Evolutionary conservation across 768 basidiomycete species (phyloP).

Genomic region (Pleurotus citrinopileatus): DNA sequence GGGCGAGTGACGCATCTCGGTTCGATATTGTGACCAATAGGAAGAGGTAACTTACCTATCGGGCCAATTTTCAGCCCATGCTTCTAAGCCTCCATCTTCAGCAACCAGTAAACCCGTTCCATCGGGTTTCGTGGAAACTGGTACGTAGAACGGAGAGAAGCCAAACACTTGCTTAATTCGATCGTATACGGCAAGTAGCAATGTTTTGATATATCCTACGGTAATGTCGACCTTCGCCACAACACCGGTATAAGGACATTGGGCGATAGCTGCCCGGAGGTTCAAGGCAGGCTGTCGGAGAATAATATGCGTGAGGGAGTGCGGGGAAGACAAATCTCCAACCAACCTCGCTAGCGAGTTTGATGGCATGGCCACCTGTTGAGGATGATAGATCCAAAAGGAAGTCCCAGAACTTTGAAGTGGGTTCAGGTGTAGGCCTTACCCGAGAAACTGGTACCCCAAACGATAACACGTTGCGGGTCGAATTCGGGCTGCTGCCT

Average conservation of each 20-base stretch:
- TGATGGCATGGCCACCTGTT: slow-evolving; percentile 26
- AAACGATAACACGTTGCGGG: slow-evolving; percentile 25
- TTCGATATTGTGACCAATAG: not conserved
- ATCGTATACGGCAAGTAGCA: slow-evolving; percentile 19
- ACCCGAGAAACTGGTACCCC: slow-evolving; percentile 32
- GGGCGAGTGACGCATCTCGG: not conserved
- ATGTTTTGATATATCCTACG: slow-evolving; percentile 16
- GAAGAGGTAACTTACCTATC: slow-evolving; percentile 6
- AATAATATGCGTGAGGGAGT: no score
- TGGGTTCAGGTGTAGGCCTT: slow-evolving; percentile 1
- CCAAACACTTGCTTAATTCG: slow-evolving; percentile 22
- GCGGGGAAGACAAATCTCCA: no score
- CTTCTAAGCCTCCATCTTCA: slow-evolving; percentile 16
- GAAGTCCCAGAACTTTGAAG: not conserved
- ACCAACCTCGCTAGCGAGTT: slow-evolving; percentile 28
- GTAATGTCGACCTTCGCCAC: slow-evolving; percentile 2
- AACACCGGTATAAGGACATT: slow-evolving; percentile 29
- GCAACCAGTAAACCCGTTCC: slow-evolving; percentile 21
- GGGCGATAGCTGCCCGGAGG: slow-evolving; percentile 24
- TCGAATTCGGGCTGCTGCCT: slow-evolving; percentile 26
- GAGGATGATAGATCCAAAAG: not conserved
- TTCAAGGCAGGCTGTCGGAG: slow-evolving; percentile 20
- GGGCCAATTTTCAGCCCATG: slow-evolving; percentile 14
- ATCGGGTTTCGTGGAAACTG: slow-evolving; percentile 20
- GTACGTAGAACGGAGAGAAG: slow-evolving; percentile 24